Evolutionary conservation across 202 grass and related monocot genomes (phyloP), one percentile per base, ranked within the genome.

Genomic region (Saccharum hybrid): DNA sequence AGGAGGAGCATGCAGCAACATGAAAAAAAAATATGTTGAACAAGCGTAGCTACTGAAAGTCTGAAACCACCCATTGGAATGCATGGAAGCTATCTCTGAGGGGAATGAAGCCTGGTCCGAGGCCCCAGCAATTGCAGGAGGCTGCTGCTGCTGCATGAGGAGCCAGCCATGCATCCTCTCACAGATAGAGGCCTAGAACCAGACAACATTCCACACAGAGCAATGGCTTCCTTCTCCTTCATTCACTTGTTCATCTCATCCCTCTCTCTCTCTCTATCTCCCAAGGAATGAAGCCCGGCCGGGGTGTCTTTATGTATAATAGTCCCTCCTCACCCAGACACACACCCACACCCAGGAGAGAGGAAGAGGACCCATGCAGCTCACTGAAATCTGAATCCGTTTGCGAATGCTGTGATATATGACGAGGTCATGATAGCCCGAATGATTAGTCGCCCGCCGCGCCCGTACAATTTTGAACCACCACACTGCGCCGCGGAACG

Each of bases 81-180:
- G 52, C 19, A 57, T 26, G 52, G 83, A 92, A 94, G 89, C 88
- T 84, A 82, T 81, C 75, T 83, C 80, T 87, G 78, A 91, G 94
- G 89, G 94, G 94, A 97, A 97, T 97, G 94, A 97, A 97, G 94
- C 94, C 94, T 94, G 94, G 94, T 97, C 94, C 94, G 94, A 97
- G 94, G 51, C 5, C 49, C 22, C 28, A 16, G 7, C 26, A 15
- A 52, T 6, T 16, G 15, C 28, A 66, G 7, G 22, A 9, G n/a
- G 19, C 8, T 3, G 54, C 19, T 4, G n/a, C 2, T 6, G 8
- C 19, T 22, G n/a, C 54, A 56, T 3, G 54, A 8, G 18, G 6
- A 6, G 1, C 0, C 0, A n/a, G 56, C 14, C 26, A 76, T 62
- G 19, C 40, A 56, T 51, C 28, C 28, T 28, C 28, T 28, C 28